Evolutionary conservation across 352 stramenopile species (phyloP), one percentile per base, ranked within the genome.

Genomic region (Phytophthora nicotianae): DNA sequence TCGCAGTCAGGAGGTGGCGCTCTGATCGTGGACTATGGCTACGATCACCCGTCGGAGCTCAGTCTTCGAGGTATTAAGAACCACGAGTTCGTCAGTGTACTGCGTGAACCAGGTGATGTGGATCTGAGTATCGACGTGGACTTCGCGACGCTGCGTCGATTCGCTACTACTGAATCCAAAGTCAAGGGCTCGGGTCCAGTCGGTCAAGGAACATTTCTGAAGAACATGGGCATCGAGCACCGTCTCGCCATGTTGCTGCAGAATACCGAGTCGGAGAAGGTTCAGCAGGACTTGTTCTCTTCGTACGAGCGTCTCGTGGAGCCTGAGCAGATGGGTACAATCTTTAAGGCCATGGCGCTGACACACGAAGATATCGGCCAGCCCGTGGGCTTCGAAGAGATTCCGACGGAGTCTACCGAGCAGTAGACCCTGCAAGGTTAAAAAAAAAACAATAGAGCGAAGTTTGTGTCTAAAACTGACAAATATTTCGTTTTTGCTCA

Each of bases 1-100:
- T 75, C 88, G 33, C 77, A 89, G 42, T 82, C 86, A 43, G 78
- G 91, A 20, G 96, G 94, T 20, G 86, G 81, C 10, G 94, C 95
- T 14, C 64, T 99, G 4, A 90, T 98, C 32, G 83, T 99, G 52
- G 96, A 99, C 77, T 99, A 99, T 72, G 96, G 96, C 48, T 86
- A 96, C 71, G 89, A 98, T 62, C 89, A 94, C 47, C 88, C 89
- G 35, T 95, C 82, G 0, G 74, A 81, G 52, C 83, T 98, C 56
- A 98, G 90, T 72, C 67, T 98, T 41, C 94, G 96, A 37, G 96
- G 88, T 53, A 98, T 99, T 77, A 90, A 95, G 62, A 88, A 89
- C 65, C 96, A 99, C 74, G 61, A 90, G 68, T 97, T 98, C 72
- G 95, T 98, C n/a, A 91, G 91, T 51, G 83, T 96, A 29, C 74